These are phyloP conservation scores for Epichloe coenophiala DNA, from an alignment of 2,329 filamentous ascomycete genomes.

Conservation along the genomic window DNA sequence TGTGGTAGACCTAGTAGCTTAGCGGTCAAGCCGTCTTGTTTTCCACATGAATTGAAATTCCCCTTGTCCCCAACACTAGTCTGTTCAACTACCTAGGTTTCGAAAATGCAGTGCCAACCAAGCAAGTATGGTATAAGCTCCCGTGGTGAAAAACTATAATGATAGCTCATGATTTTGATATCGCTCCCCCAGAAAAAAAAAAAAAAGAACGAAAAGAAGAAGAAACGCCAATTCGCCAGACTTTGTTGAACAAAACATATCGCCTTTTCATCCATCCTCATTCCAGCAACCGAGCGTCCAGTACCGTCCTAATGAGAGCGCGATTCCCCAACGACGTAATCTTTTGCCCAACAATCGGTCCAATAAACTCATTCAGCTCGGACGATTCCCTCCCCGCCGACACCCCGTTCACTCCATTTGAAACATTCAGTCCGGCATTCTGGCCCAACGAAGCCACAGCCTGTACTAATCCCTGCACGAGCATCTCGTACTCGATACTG, in stretches of 20 bases:
- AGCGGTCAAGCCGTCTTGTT: neutral
- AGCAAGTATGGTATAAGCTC: neutral
- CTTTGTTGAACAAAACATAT: neutral
- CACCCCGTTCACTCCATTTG: conserved; percentile 28
- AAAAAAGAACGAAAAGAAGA: neutral
- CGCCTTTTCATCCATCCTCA: conserved; percentile 5
- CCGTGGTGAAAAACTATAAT: no score
- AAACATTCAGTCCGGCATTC: conserved; percentile 14
- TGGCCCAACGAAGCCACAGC: conserved; percentile 33
- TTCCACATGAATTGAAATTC: neutral
- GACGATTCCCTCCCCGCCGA: conserved; percentile 23
- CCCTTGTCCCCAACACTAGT: neutral
- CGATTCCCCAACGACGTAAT: conserved; percentile 33
- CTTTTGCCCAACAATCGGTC: conserved; percentile 37
- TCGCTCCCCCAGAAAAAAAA: neutral
- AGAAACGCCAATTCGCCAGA: conserved; percentile 4
- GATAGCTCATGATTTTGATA: neutral
- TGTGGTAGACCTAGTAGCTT: neutral
- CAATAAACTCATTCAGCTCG: conserved; percentile 41
- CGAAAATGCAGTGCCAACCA: neutral
- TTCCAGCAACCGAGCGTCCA: conserved; percentile 42
- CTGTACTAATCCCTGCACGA: conserved; percentile 42
- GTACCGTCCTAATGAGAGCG: conserved; percentile 33
- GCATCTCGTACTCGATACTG: conserved; percentile 39
- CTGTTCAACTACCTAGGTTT: neutral